Conservation (phyloP, 2,329 filamentous ascomycete genomes). For the Aspergillus quadrilineatus region DNA sequence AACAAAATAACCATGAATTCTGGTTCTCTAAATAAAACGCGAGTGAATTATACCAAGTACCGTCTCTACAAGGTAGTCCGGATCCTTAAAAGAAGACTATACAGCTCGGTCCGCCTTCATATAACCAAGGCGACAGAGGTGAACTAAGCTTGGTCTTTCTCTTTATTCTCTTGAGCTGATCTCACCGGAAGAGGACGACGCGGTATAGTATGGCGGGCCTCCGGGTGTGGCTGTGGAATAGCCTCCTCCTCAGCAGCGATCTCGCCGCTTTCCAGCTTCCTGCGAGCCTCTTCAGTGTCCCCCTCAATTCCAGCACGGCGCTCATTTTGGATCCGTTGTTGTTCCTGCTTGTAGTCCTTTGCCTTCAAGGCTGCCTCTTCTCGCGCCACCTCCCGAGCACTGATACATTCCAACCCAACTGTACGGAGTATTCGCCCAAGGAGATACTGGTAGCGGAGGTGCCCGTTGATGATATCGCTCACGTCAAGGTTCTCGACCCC, state of each 20-base stretch:
- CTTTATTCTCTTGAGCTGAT: neutral
- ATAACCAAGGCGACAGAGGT: neutral
- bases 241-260: constrained; percentile 19
- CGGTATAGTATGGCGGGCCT: constrained; percentile 18
- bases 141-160: neutral
- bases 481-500: constrained; percentile 65
- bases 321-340: constrained; percentile 34
- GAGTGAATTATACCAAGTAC: neutral
- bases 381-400: constrained; percentile 45
- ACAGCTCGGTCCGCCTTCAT: neutral
- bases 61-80: no score
- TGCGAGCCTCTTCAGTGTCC: constrained; percentile 15
- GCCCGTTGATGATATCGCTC: constrained; percentile 64
- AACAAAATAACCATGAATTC: neutral
- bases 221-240: constrained; percentile 33
- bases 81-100: no score
- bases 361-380: constrained; percentile 43
- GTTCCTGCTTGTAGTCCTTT: constrained; percentile 42
- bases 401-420: constrained; percentile 68
- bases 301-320: constrained; percentile 27
- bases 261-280: constrained; percentile 17
- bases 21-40: neutral
- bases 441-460: constrained; percentile 68
- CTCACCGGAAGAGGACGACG: constrained; percentile 7
- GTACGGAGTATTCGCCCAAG: constrained; percentile 65